Evolutionary conservation across 805 yeast species (phyloP).

Genomic region (Saccharomycopsis selenospora): DNA sequence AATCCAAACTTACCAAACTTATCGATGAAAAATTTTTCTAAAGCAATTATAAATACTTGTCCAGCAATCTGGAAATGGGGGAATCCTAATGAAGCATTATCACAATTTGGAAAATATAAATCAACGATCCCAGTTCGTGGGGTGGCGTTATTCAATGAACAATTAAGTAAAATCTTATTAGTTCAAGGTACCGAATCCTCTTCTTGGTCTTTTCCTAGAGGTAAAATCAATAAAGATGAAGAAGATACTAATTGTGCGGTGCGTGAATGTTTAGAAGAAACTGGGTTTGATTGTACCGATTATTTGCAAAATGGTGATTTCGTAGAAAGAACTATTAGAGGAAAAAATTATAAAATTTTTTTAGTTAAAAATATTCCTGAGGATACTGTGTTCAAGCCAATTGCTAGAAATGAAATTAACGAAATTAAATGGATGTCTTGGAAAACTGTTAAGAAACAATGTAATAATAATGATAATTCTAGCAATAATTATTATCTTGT

Average conservation of each 20-base stretch:
- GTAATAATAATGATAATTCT: slow-evolving; percentile 31
- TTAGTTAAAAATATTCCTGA: slow-evolving; percentile 74
- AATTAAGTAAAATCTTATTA: slow-evolving; percentile 61
- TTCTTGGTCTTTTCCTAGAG: slow-evolving; percentile 96
- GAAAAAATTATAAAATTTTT: slow-evolving; percentile 81
- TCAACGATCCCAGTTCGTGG: slow-evolving; percentile 93
- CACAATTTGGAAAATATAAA: slow-evolving; percentile 78
- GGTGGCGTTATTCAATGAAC: slow-evolving; percentile 74
- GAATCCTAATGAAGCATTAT: slow-evolving; percentile 65
- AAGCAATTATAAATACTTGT: slow-evolving; percentile 56
- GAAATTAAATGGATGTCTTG: slow-evolving; percentile 74
- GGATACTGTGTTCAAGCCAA: slow-evolving; percentile 65
- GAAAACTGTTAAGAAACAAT: slow-evolving; percentile 33
- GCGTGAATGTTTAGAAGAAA: slow-evolving; percentile 89
- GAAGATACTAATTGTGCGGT: slow-evolving; percentile 81
- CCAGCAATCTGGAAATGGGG: slow-evolving; percentile 83
- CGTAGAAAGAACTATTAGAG: slow-evolving; percentile 72
- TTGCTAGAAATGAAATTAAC: slow-evolving; percentile 81
- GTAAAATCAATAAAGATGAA: slow-evolving; percentile 92
- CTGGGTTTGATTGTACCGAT: slow-evolving; percentile 76
- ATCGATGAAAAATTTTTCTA: slow-evolving; percentile 71
- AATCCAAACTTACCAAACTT: slow-evolving; percentile 71
- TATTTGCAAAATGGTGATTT: slow-evolving; percentile 62
- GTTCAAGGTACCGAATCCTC: slow-evolving; percentile 78
- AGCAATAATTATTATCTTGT: slow-evolving; percentile 37